Conservation (phyloP, 257 asterid species). For the Capsicum pubescens region DNA sequence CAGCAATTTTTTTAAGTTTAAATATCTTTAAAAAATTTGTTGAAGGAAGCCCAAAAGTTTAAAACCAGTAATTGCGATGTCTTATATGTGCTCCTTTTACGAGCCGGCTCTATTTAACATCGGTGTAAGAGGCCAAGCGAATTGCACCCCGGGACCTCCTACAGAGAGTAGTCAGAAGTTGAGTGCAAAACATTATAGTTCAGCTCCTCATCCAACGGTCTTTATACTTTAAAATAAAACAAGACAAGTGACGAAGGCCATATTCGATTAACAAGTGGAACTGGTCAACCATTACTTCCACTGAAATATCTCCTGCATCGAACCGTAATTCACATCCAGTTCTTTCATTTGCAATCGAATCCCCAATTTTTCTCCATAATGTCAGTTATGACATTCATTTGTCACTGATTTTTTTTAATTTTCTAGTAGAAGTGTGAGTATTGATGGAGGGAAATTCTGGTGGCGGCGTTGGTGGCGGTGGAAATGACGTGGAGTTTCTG, state of each 20-base stretch:
- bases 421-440: conserved; percentile 1
- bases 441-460: conserved; percentile 79
- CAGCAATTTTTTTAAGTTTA: too few species aligned
- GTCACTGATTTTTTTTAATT: neutral
- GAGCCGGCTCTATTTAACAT: neutral
- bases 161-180: neutral
- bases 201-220: conserved; percentile 11
- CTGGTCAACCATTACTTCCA: conserved; percentile 19
- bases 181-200: neutral
- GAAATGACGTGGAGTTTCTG: conserved; percentile 79
- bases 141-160: neutral
- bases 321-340: conserved; percentile 26
- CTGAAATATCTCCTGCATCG: neutral
- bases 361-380: neutral
- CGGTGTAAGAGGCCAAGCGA: neutral
- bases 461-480: conserved; percentile 39
- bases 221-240: neutral
- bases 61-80: too few species aligned
- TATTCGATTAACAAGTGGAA: neutral
- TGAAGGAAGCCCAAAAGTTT: too few species aligned
- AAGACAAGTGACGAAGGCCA: neutral
- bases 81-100: too few species aligned
- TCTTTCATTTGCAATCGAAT: neutral
- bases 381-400: neutral
- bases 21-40: too few species aligned